Base-by-base conservation (phyloP, 2,329 filamentous ascomycete genomes). In the Neonectria punicea region DNA sequence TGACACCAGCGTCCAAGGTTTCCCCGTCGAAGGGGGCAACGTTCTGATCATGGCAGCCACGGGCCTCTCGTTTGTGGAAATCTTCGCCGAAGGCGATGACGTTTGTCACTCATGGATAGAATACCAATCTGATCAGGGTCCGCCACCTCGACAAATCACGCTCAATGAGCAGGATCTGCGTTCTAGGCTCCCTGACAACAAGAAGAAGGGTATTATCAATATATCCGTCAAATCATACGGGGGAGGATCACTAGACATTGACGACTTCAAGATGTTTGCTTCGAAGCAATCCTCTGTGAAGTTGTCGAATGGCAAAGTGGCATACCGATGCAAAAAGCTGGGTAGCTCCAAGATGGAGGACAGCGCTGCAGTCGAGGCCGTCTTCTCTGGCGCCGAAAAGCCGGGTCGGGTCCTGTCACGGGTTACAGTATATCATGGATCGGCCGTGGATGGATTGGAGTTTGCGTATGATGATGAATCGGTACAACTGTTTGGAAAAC, bases 391-490 rank as follows among this genome's bases (percentile, higher is more conserved):
- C 74, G 87, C 90, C 14, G 80, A 87, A 51, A 85, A 87, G 43
- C 87, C 89, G 67, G 92, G 89, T 34, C 91, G 94, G 67, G 85
- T 97, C 32, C 83, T 98, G 67, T 90, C 89, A 1, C 88, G 88
- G 5, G 86, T 98, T 61, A 87, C 89, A 65, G 85, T 97, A 14
- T 97, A 94, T 75, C 90, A 93, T 72, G 93, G 92, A 2, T 83
- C 85, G 63, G 91, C 91, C 4, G 76, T 98, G 13, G 92, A 97
- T 76, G 96, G 96, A 0, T 79, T 99, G 20, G 95, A 98, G 77
- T 98, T 99, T 79, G 85, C 92, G 64, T 98, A 97, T 75, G 95
- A 98, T 74, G 94, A 98, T 77, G 86, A 88, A 16, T 91, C 92
- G 1, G 91, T 85, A 59, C 93, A 98, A 76, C 79, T 98, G 4